These are phyloP conservation scores for Grammothele lineata DNA, from an alignment of 768 basidiomycete genomes.

Conservation along the genomic window DNA sequence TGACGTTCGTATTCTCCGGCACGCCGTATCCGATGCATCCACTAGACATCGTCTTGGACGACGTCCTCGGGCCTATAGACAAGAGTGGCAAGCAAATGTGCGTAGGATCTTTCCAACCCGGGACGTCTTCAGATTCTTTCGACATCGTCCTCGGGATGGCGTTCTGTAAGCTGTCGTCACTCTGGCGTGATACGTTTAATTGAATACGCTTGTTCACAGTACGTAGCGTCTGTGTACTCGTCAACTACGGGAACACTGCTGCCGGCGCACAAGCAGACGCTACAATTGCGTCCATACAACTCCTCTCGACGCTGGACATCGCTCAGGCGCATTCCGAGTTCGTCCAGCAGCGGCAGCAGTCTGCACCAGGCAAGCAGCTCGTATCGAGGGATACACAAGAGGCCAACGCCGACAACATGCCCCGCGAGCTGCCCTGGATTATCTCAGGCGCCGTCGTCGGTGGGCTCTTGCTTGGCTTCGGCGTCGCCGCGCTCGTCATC, in stretches of 20 bases:
- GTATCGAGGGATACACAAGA: constrained; percentile 15
- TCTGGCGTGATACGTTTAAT: background rate
- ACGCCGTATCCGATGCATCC: constrained; percentile 31
- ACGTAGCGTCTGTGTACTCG: constrained; percentile 31
- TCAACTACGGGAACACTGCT: constrained; percentile 33
- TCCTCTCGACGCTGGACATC: constrained; percentile 22
- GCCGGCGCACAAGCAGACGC: too few species aligned
- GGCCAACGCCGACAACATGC: constrained; percentile 12
- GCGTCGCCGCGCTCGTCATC: constrained; percentile 14
- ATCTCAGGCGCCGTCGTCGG: constrained; percentile 21
- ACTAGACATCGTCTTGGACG: constrained; percentile 27
- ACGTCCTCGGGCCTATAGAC: constrained; percentile 14
- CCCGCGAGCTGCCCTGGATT: constrained; percentile 23
- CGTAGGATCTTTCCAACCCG: constrained; percentile 31
- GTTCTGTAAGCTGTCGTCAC: constrained; percentile 26
- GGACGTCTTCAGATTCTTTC: constrained; percentile 12
- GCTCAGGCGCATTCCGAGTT: constrained; percentile 29
- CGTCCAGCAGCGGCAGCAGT: constrained; percentile 27
- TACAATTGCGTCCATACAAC: constrained; percentile 33
- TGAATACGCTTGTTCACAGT: constrained; percentile 21
- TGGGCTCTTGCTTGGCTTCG: constrained; percentile 19
- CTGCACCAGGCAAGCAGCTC: too few species aligned
- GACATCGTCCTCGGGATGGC: constrained; percentile 31
- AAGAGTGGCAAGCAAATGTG: constrained; percentile 23
- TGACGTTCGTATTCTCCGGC: constrained; percentile 31